Base-by-base conservation (phyloP, 129 eudicot genomes). In the Tagetes erecta region DNA sequence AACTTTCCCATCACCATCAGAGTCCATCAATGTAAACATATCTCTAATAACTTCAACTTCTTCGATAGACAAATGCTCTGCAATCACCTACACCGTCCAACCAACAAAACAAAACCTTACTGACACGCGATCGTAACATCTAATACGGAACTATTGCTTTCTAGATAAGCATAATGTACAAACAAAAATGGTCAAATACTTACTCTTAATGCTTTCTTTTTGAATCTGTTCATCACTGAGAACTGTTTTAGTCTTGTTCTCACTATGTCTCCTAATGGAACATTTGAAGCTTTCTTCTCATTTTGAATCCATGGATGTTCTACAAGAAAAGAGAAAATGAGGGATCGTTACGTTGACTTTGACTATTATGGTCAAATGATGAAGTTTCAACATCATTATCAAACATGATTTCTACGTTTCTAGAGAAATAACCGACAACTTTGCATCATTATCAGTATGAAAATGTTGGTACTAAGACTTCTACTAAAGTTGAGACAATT, bases 261-360 rank as follows among this genome's bases (percentile, higher is more conserved):
- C 59, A 94, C 98, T 51, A 94, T 88, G 83, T 94, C 98, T 60
- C 97, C 97, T 78, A 94, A 86, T 3, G 98, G 96, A 42, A 94
- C 98, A 85, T 94, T 94, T 64, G 98, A 80, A 74, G 97, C 97
- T 80, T 90, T 94, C 79, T 94, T 94, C 27, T 91, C 91, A 53
- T 94, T 88, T 66, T 88, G 96, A 76, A 94, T 80, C 98, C 98
- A 94, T 9, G 97, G 97, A 59, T 94, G 97, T 70, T 94, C 98
- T 94, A 64, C 82, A 59, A 74, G 5, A 49, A 46, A 68, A 2
- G 42, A 50, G 27, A 60, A 81, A 9, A 80, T 11, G 33, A 51
- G 13, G 7, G 50, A 41, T 20, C 8, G 68, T 52, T 58, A 36
- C 1, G 46, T 31, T 39, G 3, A 70, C 62, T 38, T 78, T 8